Evolutionary conservation across 768 basidiomycete species (phyloP), one percentile per base, ranked within the genome.

Genomic region (Boletus sp.): DNA sequence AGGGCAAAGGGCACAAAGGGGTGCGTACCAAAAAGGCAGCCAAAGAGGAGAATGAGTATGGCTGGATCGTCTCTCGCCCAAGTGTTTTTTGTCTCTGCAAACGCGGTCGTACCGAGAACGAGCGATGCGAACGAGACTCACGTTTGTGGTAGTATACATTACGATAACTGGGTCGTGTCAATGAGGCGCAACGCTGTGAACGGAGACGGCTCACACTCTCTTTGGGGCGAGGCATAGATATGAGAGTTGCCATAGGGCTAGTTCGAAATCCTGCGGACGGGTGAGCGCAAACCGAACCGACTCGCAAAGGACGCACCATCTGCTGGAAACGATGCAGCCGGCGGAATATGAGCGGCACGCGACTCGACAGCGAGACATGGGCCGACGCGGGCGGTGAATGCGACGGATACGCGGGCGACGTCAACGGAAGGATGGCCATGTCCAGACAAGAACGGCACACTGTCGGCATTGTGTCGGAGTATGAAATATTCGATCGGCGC

Each of bases 1-100:
- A 9, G 24, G 20, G n/a, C 15, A 4, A 17, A 15, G 17, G 39
- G 7, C 24, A 14, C 10, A 7, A 18, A 32, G 32, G 2, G 8
- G 32, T 18, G 1, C 68, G 47, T 61, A 93, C 94, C 85, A 51
- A 78, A 80, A 20, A 95, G 81, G 70, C 87, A 93, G 44, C 82
- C 88, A 48, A 83, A 82, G 44, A 98, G 86, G 48, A 98, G 82
- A 30, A 98, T 80, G 29, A 98, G 80, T 61, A 97, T 94, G 29
- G 96, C 96, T 20, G 96, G 96, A 69, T 98, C 96, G 72, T 98
- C 96, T 71, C 96, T 80, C 18, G 95, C 94, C 95, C 95, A 98
- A 15, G 90, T 93, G 71, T 98, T 97, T 80, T 97, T 98, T 18
- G 95, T 98, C 78, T 98, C 94, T 91, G 74, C 60, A 40, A 42